Conservation (phyloP, 768 basidiomycete genomes). For the Calocera cornea region DNA sequence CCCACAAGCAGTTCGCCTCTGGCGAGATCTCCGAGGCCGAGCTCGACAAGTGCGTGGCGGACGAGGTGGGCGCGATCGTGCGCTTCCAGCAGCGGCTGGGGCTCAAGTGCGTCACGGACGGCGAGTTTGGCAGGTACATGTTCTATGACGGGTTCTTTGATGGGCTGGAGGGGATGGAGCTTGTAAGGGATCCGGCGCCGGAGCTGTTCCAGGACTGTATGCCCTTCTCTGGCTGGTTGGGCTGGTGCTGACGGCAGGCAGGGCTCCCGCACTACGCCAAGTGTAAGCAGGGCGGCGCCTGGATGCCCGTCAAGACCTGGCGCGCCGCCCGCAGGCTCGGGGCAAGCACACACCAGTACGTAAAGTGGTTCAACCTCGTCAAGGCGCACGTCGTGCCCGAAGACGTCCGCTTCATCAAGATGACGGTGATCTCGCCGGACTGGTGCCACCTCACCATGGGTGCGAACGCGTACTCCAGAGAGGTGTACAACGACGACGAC, state of each 20-base stretch:
- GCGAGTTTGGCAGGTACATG: constrained; percentile 16
- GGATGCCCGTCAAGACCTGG: neutral
- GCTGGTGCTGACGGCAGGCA: neutral
- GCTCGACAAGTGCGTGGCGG: neutral
- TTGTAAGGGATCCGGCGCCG: neutral
- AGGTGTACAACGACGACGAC: constrained; percentile 47
- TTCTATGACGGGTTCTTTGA: constrained; percentile 58
- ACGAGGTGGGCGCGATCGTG: neutral
- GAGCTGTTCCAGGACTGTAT: constrained; percentile 1
- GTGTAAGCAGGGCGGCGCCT: neutral
- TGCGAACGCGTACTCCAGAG: constrained; percentile 20
- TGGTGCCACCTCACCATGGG: constrained; percentile 23
- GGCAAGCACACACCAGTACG: neutral
- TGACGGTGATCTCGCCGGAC: constrained; percentile 57
- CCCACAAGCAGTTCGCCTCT: neutral
- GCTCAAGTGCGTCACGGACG: neutral
- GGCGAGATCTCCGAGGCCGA: neutral
- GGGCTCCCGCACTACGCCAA: neutral
- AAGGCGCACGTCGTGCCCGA: constrained; percentile 19
- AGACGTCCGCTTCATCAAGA: constrained; percentile 55
- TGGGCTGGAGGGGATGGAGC: constrained; percentile 45
- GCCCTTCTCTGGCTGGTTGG: neutral
- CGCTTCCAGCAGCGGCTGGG: neutral
- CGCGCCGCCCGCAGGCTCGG: neutral
- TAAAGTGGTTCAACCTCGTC: constrained; percentile 13